Base-by-base conservation (phyloP, 2,329 filamentous ascomycete species). In the Kalaharituber pfeilii region DNA sequence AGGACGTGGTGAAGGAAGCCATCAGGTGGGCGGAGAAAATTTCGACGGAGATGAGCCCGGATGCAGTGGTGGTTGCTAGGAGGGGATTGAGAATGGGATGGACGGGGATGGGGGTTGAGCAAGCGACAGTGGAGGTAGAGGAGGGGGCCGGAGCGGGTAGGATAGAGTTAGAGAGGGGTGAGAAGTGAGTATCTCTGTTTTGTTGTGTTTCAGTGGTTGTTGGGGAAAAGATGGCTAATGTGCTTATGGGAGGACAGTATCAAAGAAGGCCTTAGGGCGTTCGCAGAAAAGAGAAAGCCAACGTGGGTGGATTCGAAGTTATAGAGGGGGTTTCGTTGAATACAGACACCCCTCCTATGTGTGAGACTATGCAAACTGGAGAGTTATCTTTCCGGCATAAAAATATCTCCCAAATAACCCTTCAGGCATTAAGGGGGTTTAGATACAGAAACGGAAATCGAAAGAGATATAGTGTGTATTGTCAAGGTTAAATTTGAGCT, bases 221-320 rank as follows among this genome's bases (percentile, higher is more conserved):
- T 2, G 33, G 3, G 33, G 13, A 8, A 39, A 39, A 5, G 4
- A 9, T 15, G 33, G 8, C 33, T 39, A 39, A 39, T 39, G 4
- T 13, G 7, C n/a, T n/a, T 39, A 18, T 39, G 33, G 15, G 33
- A 13, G 33, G 33, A 9, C 7, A 39, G 33, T 67, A 79, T 86
- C 68, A 76, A 74, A 53, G 84, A 88, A 68, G 85, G 84, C 0
- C 71, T 88, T 20, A 71, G 66, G 68, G 84, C 82, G 57, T 89
- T 89, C 70, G 80, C 84, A 18, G 82, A 87, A 73, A 86, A 80
- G 73, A 73, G 82, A 64, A 75, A 76, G 68, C 77, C 83, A 1
- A 71, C 71, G 33, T 88, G 83, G 82, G 75, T 71, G 62, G 71
- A 78, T 55, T 80, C 77, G 64, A 80, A 79, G 66, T 62, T 81